These are phyloP conservation scores for Aspergillus coremiiformis DNA, from an alignment of 495 filamentous ascomycete genomes.

Conservation along the genomic window DNA sequence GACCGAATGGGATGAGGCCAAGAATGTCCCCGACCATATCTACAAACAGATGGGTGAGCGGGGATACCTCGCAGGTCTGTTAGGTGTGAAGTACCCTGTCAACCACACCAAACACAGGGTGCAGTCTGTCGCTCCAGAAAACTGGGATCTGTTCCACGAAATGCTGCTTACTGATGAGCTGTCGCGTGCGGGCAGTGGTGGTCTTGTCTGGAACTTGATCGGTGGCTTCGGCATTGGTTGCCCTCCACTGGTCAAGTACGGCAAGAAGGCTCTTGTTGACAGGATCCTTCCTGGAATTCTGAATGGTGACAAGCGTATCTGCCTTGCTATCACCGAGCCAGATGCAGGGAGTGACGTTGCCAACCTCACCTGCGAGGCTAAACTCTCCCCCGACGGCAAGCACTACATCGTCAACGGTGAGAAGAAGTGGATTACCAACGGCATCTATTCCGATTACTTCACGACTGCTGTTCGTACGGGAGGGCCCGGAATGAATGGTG, in stretches of 20 bases:
- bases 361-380: slow-evolving; percentile 90
- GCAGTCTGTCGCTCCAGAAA: slow-evolving; percentile 70
- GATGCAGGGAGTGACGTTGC: slow-evolving; percentile 85
- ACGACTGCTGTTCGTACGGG: slow-evolving; percentile 93
- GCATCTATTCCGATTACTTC: slow-evolving; percentile 94
- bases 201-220: slow-evolving; percentile 96
- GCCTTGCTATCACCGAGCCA: slow-evolving; percentile 77
- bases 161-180: slow-evolving; percentile 91
- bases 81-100: slow-evolving; percentile 71
- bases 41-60: slow-evolving; percentile 93
- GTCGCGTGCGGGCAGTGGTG: slow-evolving; percentile 78
- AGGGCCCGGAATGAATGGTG: slow-evolving; percentile 75
- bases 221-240: slow-evolving; percentile 92
- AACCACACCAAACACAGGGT: slow-evolving; percentile 63
- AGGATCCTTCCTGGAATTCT: slow-evolving; percentile 77
- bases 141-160: slow-evolving; percentile 98
- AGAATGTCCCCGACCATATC: slow-evolving; percentile 75
- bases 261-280: slow-evolving; percentile 82
- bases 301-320: slow-evolving; percentile 91
- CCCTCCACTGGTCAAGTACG: slow-evolving; percentile 86
- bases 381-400: slow-evolving; percentile 88
- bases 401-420: slow-evolving; percentile 99
- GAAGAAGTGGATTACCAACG: slow-evolving; percentile 99
- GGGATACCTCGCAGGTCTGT: slow-evolving; percentile 83
- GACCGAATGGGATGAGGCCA: slow-evolving; percentile 93